phyloP scores from a whole-genome alignment of 2,329 filamentous ascomycete genomes.

The Leptographium procerum region DNA sequence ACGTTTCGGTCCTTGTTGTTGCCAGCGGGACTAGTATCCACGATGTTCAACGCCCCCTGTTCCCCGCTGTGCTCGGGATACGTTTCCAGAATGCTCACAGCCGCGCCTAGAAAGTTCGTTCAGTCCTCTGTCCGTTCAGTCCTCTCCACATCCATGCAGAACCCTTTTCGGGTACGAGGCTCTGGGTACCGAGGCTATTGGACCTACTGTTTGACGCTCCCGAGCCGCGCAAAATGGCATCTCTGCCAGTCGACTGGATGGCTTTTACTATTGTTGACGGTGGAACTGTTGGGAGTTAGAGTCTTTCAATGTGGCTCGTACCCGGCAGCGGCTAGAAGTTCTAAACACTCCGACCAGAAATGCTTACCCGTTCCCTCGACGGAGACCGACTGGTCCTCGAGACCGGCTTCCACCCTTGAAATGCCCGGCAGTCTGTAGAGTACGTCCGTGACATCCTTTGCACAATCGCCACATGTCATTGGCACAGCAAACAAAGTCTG shows the following conservation, averaged over 20 bases:
- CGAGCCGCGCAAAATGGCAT: constrained; percentile 86
- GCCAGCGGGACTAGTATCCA: constrained; percentile 4
- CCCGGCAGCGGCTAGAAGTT: background rate
- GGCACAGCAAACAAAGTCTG: constrained; percentile 93
- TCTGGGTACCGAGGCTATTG: background rate
- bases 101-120: constrained; percentile 44
- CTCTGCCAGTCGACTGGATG: constrained; percentile 80
- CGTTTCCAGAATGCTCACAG: constrained; percentile 93
- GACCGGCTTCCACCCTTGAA: constrained; percentile 67
- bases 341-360: background rate
- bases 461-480: constrained; percentile 80
- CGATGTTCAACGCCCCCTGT: constrained; percentile 15
- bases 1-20: constrained; percentile 43
- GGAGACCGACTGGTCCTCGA: constrained; percentile 72
- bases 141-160: no score
- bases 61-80: constrained; percentile 43
- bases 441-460: constrained; percentile 73
- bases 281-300: constrained; percentile 42
- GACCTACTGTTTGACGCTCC: constrained; percentile 71
- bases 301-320: background rate
- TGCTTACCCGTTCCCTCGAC: constrained; percentile 67
- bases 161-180: background rate
- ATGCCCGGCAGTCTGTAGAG: constrained; percentile 71
- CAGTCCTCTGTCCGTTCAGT: no score
- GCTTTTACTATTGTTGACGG: constrained; percentile 82